These are phyloP conservation scores for Udeniomyces megalosporus DNA, from an alignment of 768 basidiomycete genomes.

Conservation along the genomic window DNA sequence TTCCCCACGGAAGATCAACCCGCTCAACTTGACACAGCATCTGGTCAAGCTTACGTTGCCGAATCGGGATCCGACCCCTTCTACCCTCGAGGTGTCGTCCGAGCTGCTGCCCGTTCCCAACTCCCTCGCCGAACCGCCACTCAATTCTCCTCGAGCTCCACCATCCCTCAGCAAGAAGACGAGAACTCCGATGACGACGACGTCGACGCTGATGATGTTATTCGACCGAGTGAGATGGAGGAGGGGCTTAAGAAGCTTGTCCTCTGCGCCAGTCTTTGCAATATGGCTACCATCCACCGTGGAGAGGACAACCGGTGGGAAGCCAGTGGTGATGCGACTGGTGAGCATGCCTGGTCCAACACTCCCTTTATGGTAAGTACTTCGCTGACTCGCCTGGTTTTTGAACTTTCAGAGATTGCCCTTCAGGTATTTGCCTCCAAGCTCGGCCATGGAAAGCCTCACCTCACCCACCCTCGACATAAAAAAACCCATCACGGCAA, in stretches of 20 bases:
- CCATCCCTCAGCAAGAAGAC: slow-evolving; percentile 7
- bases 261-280: slow-evolving; percentile 32
- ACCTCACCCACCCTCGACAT: slow-evolving; percentile 24
- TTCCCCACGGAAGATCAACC: slow-evolving; percentile 21
- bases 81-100: slow-evolving; percentile 29
- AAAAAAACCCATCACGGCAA: neutral
- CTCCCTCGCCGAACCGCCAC: slow-evolving; percentile 4
- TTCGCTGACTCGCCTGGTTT: neutral
- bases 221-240: slow-evolving; percentile 18
- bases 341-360: neutral
- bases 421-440: slow-evolving; percentile 34
- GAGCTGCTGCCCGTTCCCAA: slow-evolving; percentile 15
- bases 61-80: slow-evolving; percentile 29
- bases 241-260: slow-evolving; percentile 25
- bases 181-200: slow-evolving; percentile 17
- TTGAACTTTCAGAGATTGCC: slow-evolving; percentile 1
- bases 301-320: slow-evolving; percentile 32
- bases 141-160: neutral
- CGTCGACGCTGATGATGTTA: slow-evolving; percentile 24
- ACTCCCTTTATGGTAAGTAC: neutral
- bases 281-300: slow-evolving; percentile 31
- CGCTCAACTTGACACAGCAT: slow-evolving; percentile 19
- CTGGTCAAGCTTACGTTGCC: slow-evolving; percentile 26
- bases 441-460: slow-evolving; percentile 35
- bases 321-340: slow-evolving; percentile 42